A percentile compares a stretch with the other conserved stretches of the same genome.
Conservation (phyloP, 805 yeast genomes). For the Candida glaebosa region DNA sequence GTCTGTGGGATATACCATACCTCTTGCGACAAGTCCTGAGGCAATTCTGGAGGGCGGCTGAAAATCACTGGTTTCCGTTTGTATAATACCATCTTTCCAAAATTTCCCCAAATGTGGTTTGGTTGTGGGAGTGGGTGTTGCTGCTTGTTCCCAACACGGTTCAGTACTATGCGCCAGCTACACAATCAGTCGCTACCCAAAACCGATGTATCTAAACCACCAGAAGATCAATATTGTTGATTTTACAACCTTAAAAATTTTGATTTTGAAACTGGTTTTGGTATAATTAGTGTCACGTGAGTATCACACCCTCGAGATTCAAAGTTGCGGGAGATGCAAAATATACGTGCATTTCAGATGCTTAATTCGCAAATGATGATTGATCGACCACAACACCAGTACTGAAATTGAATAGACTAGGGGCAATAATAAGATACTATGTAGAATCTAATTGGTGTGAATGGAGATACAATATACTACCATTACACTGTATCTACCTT, state of each 20-base stretch:
- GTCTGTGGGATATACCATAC: constrained; percentile 86
- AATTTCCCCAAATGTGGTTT: too few species aligned
- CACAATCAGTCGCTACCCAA: too few species aligned
- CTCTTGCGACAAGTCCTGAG: constrained; percentile 51
- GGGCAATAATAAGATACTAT: too few species aligned
- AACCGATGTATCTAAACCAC: background rate
- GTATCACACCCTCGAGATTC: background rate
- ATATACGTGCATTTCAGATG: background rate
- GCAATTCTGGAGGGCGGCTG: constrained; percentile 55
- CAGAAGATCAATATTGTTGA: background rate
- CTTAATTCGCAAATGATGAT: background rate
- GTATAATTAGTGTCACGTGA: background rate
- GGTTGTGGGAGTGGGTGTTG: too few species aligned
- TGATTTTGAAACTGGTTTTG: background rate
- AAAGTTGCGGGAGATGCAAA: background rate
- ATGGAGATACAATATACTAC: too few species aligned
- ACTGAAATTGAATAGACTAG: too few species aligned
- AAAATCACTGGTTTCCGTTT: constrained; percentile 68
- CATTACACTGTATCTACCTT: too few species aligned
- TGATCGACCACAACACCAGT: too few species aligned
- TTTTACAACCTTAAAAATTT: background rate
- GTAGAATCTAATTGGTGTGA: too few species aligned
- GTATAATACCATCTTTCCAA: constrained; percentile 71
- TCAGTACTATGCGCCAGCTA: too few species aligned
- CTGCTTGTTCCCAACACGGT: too few species aligned